phyloP scores from a whole-genome alignment of 1,284 basidiomycete genomes.

The Sporisorium scitamineum region DNA sequence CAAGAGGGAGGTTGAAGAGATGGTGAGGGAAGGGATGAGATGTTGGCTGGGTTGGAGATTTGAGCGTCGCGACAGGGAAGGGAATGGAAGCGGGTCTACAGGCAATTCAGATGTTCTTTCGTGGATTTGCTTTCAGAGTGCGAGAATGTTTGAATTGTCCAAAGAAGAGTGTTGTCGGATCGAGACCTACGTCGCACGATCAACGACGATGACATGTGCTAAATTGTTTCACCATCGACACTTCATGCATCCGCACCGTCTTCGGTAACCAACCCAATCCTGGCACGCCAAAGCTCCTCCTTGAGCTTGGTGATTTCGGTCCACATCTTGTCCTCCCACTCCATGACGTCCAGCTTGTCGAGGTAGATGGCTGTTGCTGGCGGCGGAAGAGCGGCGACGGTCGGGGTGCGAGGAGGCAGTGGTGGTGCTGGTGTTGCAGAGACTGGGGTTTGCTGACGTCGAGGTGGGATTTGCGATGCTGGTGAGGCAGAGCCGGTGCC shows the following conservation, averaged over 20 bases:
- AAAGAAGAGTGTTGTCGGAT: not conserved
- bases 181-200: not conserved
- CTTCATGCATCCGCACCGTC: slow-evolving; percentile 3
- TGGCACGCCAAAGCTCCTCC: slow-evolving; percentile 57
- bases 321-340: slow-evolving; percentile 65
- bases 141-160: slow-evolving; percentile 2
- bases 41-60: slow-evolving; percentile 21
- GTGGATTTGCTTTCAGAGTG: not conserved
- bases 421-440: not conserved
- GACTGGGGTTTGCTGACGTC: slow-evolving; percentile 16
- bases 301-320: slow-evolving; percentile 59
- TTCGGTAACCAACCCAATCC: slow-evolving; percentile 43
- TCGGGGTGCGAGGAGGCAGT: slow-evolving; percentile 11
- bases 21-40: slow-evolving; percentile 40
- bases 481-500: slow-evolving; percentile 18
- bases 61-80: not conserved
- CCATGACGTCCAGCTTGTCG: slow-evolving; percentile 37
- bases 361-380: slow-evolving; percentile 27
- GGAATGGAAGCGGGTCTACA: not conserved
- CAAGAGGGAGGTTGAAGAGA: slow-evolving; percentile 46
- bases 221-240: not conserved
- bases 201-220: no score
- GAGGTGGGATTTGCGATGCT: slow-evolving; percentile 28
- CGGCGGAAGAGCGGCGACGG: not conserved
- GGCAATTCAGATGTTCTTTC: not conserved